These are phyloP conservation scores for Croton setiger DNA, from an alignment of 441 rosid species.

Conservation along the genomic window DNA sequence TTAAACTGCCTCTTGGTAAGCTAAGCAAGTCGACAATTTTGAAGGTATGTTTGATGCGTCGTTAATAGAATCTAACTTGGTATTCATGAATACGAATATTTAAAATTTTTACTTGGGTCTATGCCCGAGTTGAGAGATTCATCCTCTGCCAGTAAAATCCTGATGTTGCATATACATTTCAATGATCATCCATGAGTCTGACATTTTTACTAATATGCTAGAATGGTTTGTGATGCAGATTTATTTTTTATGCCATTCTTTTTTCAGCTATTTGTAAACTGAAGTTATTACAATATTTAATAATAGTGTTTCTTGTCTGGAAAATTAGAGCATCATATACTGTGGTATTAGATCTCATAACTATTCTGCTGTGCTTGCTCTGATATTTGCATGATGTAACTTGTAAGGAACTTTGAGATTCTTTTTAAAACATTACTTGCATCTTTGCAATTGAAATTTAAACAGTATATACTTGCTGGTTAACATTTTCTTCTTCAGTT, in stretches of 20 bases:
- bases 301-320: background rate
- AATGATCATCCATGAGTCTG: background rate
- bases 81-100: background rate
- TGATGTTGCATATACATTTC: background rate
- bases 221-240: background rate
- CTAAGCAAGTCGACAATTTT: slow-evolving; percentile 77
- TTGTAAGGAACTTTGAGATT: background rate
- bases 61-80: background rate
- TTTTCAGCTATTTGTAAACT: background rate
- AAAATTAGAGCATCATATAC: background rate
- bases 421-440: background rate
- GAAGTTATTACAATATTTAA: background rate
- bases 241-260: background rate
- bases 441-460: too few relatives aligned
- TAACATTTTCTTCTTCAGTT: background rate
- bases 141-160: background rate
- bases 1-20: slow-evolving; percentile 92
- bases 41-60: slow-evolving; percentile 40
- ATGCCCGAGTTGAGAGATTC: background rate
- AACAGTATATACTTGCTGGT: background rate
- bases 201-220: slow-evolving; percentile 1
- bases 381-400: background rate
- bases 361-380: background rate
- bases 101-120: background rate
- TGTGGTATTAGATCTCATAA: background rate